A percentile compares a stretch with the other conserved stretches of the same genome.
These are phyloP conservation scores for Agastache rugosa DNA, from an alignment of 257 asterid genomes.

Conservation along the genomic window DNA sequence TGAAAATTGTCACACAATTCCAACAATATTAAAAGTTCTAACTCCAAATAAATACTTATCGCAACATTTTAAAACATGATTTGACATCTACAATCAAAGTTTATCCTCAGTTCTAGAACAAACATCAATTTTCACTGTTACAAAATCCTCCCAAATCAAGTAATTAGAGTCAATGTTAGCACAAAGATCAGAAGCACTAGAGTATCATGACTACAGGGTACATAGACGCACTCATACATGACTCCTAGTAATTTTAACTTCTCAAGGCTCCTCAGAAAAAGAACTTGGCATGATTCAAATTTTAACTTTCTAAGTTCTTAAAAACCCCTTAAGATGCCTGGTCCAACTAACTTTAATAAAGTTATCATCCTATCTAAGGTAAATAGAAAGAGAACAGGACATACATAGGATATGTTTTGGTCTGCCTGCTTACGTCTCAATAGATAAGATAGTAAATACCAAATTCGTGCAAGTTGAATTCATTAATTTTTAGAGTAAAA, in stretches of 20 bases:
- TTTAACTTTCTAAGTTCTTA: not conserved
- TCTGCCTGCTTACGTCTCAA: not conserved
- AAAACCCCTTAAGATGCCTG: not conserved
- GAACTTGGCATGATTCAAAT: not conserved
- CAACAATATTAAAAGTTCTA: not conserved
- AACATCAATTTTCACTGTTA: not conserved
- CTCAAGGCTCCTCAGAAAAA: not conserved
- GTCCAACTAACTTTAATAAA: not conserved
- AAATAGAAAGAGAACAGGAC: slow-evolving; percentile 1
- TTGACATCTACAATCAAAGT: not conserved
- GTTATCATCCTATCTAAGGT: slow-evolving; percentile 3
- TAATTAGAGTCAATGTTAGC: slow-evolving; percentile 20
- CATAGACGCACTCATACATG: not conserved
- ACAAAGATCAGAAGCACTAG: not conserved
- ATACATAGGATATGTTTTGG: not conserved
- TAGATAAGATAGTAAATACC: not conserved
- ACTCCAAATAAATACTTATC: no score
- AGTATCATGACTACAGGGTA: slow-evolving; percentile 8
- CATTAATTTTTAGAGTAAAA: not conserved
- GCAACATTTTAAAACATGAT: not conserved
- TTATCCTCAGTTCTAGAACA: not conserved
- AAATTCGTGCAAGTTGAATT: slow-evolving; percentile 12
- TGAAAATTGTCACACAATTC: not conserved
- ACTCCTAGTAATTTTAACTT: not conserved
- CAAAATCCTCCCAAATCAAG: not conserved